Evolutionary conservation across 495 filamentous ascomycete species (phyloP).

Genomic region (Lasiosphaeris hirsuta): DNA sequence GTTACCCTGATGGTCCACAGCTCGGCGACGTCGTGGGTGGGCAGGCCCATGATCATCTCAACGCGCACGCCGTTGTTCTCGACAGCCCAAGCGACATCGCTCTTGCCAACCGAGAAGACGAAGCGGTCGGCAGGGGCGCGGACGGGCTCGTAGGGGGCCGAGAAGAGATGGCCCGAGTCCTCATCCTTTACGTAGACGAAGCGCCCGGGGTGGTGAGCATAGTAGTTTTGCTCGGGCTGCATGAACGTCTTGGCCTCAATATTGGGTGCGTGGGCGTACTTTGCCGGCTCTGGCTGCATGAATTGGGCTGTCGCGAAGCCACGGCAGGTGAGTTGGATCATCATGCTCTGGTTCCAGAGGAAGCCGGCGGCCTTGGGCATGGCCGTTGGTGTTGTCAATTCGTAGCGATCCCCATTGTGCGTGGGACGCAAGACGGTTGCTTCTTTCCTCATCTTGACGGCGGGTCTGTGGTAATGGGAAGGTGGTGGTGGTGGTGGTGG

Average conservation of each 20-base stretch:
- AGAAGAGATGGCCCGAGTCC: conserved; percentile 50
- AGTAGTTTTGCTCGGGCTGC: conserved; percentile 59
- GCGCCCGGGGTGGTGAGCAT: conserved; percentile 55
- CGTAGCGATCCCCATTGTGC: conserved; percentile 51
- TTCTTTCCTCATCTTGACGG: conserved; percentile 28
- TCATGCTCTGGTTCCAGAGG: conserved; percentile 61
- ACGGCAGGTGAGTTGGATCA: conserved; percentile 56
- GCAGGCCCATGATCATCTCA: conserved; percentile 50
- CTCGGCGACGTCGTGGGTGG: conserved; percentile 53
- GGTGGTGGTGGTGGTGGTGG: not conserved
- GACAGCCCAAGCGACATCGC: conserved; percentile 50
- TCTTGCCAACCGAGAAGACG: conserved; percentile 54
- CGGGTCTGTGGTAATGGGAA: not conserved
- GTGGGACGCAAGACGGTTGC: conserved; percentile 40
- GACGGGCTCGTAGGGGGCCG: conserved; percentile 55
- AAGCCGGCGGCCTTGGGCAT: conserved; percentile 55
- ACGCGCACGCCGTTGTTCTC: conserved; percentile 50
- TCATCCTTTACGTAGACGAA: conserved; percentile 60
- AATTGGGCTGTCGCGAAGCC: conserved; percentile 56
- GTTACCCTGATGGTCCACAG: conserved; percentile 54
- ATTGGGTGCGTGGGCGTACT: conserved; percentile 54
- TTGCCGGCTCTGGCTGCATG: conserved; percentile 58
- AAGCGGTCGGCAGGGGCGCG: conserved; percentile 45
- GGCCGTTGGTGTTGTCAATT: conserved; percentile 52
- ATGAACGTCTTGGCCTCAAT: conserved; percentile 58